A percentile compares a stretch with the other conserved stretches of the same genome.
phyloP scores from a whole-genome alignment of 2,329 filamentous ascomycete species.

The Fusarium keratoplasticum region DNA sequence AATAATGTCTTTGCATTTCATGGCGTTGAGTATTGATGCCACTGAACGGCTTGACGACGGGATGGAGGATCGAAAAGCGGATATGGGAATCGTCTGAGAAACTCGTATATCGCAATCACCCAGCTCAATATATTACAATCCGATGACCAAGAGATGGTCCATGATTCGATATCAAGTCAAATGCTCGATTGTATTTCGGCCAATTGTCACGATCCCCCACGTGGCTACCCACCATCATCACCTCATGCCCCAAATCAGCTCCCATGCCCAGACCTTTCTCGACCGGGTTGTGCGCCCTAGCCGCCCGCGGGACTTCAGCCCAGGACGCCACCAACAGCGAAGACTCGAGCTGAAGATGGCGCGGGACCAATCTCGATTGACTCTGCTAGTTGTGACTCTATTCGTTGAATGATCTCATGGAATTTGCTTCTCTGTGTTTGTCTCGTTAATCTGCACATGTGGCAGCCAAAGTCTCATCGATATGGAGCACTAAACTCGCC shows the following conservation, averaged over 20 bases:
- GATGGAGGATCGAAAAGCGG: not conserved
- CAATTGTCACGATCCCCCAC: conserved; percentile 30
- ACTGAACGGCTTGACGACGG: not conserved
- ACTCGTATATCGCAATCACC: not conserved
- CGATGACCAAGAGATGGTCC: conserved; percentile 43
- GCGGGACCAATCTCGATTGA: not conserved
- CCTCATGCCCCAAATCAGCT: conserved; percentile 13
- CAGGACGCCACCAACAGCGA: conserved; percentile 19
- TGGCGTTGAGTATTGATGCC: not conserved
- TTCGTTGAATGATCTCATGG: not conserved
- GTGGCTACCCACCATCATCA: conserved; percentile 32
- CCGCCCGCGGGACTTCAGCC: conserved; percentile 5
- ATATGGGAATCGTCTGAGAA: not conserved
- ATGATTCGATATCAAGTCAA: conserved; percentile 27
- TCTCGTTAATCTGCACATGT: not conserved
- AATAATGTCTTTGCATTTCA: not conserved
- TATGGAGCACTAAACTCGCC: not conserved
- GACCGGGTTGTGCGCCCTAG: conserved; percentile 11
- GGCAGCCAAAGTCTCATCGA: not conserved
- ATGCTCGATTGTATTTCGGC: conserved; percentile 3
- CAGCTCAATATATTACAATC: not conserved
- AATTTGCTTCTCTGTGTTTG: not conserved
- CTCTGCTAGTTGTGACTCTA: not conserved
- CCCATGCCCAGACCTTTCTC: conserved; percentile 9
- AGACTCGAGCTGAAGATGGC: not conserved